phyloP scores from a whole-genome alignment of 352 stramenopile species.

The Phytophthora ohioensis region DNA sequence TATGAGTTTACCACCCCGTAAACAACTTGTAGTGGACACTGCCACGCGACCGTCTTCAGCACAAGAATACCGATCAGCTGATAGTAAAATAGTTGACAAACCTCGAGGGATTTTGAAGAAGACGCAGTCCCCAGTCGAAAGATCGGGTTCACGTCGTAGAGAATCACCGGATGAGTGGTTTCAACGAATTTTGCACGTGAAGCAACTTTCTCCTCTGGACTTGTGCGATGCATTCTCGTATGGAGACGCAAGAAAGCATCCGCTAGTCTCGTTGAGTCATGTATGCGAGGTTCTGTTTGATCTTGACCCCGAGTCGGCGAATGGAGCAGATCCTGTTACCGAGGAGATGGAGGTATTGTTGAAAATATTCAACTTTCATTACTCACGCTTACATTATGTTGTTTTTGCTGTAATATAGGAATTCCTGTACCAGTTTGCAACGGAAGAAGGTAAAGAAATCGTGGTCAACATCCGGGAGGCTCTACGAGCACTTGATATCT shows the following conservation, averaged over 20 bases:
- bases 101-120: constrained; percentile 34
- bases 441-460: constrained; percentile 46
- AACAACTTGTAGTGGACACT: neutral
- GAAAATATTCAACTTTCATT: neutral
- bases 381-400: too few species aligned
- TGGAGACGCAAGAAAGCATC: constrained; percentile 48
- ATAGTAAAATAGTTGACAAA: neutral
- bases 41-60: constrained; percentile 29
- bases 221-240: constrained; percentile 65
- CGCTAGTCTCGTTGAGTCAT: constrained; percentile 51
- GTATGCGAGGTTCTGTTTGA: constrained; percentile 69
- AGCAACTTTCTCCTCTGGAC: constrained; percentile 61
- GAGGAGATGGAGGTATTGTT: constrained; percentile 58
- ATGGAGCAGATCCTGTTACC: constrained; percentile 53
- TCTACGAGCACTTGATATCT: constrained; percentile 66
- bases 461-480: constrained; percentile 66
- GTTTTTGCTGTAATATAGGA: constrained; percentile 34
- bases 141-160: neutral
- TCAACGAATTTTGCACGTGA: constrained; percentile 52
- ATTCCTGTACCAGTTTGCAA: constrained; percentile 64
- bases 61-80: constrained; percentile 2
- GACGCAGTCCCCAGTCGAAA: constrained; percentile 8
- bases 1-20: constrained; percentile 10
- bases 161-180: constrained; percentile 65
- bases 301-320: constrained; percentile 39